Percentiles rank a stretch among this genome's conserved stretches.
phyloP scores from a whole-genome alignment of 1,284 basidiomycete genomes.

The Exobasidium rhododendri region DNA sequence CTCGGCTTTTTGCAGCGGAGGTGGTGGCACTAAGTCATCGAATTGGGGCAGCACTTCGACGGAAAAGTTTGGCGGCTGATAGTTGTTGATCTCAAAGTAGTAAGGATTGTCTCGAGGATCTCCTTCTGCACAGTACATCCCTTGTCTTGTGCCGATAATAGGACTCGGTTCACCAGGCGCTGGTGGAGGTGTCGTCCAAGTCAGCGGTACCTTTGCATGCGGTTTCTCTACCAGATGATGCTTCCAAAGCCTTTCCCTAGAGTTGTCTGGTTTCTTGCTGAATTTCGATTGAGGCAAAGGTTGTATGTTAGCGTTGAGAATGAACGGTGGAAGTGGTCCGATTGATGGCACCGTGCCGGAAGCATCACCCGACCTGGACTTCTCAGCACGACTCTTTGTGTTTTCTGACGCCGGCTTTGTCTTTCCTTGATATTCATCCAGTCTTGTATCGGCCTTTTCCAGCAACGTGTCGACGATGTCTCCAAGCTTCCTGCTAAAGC shows the following conservation, averaged over 20 bases:
- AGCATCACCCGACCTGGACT: constrained; percentile 7
- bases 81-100: constrained; percentile 43
- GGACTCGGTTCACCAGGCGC: not conserved
- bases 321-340: constrained; percentile 36
- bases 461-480: constrained; percentile 79
- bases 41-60: constrained; percentile 15
- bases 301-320: constrained; percentile 45
- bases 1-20: constrained; percentile 32
- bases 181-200: constrained; percentile 19
- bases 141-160: constrained; percentile 22
- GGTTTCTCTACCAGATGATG: constrained; percentile 43
- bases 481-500: constrained; percentile 71
- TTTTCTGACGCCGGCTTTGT: constrained; percentile 60
- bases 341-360: constrained; percentile 22
- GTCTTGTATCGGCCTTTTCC: constrained; percentile 76
- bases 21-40: constrained; percentile 25
- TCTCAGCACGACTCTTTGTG: constrained; percentile 26
- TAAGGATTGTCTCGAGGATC: constrained; percentile 49
- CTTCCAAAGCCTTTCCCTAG: constrained; percentile 28
- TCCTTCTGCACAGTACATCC: constrained; percentile 51
- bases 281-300: constrained; percentile 43
- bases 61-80: constrained; percentile 53
- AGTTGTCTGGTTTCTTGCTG: constrained; percentile 46
- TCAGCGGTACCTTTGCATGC: constrained; percentile 41
- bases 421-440: constrained; percentile 74